These are phyloP conservation scores for Guillardia theta DNA, from an alignment of 78 protist genomes.

Conservation along the genomic window DNA sequence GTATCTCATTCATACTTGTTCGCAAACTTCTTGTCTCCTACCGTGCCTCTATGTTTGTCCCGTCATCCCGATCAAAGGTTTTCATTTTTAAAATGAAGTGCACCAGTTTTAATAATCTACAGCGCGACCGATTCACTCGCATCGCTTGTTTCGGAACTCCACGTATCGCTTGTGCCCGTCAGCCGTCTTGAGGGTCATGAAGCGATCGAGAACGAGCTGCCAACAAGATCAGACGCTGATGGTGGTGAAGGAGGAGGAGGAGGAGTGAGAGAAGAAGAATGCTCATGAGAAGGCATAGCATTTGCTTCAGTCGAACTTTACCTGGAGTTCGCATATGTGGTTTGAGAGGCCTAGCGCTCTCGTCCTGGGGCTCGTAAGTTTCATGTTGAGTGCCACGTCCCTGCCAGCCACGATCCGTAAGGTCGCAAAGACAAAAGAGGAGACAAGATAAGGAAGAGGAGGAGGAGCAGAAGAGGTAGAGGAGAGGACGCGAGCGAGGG, in stretches of 20 bases:
- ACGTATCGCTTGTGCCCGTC: background rate
- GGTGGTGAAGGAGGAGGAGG: background rate
- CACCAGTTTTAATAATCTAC: too few species aligned
- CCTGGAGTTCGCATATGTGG: constrained; percentile 6
- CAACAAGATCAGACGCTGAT: too few species aligned
- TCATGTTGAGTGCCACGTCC: background rate
- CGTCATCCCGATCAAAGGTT: too few species aligned
- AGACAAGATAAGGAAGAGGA: too few species aligned
- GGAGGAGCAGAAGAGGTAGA: too few species aligned
- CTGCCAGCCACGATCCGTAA: too few species aligned
- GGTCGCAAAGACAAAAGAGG: too few species aligned
- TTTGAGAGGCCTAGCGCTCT: background rate
- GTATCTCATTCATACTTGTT: too few species aligned
- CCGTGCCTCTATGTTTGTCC: too few species aligned
- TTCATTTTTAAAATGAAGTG: too few species aligned
- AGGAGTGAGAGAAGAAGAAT: background rate
- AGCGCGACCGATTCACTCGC: background rate
- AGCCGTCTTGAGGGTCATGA: background rate
- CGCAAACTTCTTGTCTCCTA: too few species aligned
- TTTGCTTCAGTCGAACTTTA: background rate
- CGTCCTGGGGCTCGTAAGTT: background rate
- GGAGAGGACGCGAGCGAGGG: too few species aligned
- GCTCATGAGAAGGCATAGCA: background rate
- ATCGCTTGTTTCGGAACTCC: background rate
- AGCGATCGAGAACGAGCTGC: background rate